Conservation (phyloP, 2,329 filamentous ascomycete species). For the Verticillium albo-atrum region DNA sequence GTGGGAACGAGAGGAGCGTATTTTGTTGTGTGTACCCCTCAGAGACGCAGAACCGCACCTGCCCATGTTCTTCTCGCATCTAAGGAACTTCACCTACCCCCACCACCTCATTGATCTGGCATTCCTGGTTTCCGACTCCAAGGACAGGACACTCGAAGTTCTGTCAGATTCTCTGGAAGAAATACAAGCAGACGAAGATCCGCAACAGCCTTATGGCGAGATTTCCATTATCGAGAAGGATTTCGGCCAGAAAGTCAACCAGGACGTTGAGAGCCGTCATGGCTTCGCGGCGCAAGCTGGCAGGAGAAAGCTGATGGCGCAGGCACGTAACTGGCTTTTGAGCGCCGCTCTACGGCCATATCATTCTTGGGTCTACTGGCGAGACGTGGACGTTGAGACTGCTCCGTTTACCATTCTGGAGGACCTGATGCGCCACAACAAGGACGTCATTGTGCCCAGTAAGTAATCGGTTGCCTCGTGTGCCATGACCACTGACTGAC, state of each 20-base stretch:
- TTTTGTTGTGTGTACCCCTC: conserved; percentile 89
- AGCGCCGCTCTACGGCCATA: conserved; percentile 90
- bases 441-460: conserved; percentile 98
- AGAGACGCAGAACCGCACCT: conserved; percentile 90
- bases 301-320: conserved; percentile 93
- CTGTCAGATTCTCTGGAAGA: conserved; percentile 71
- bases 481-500: not conserved
- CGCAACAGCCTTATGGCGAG: conserved; percentile 83
- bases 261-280: conserved; percentile 95
- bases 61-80: conserved; percentile 97
- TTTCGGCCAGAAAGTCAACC: conserved; percentile 95
- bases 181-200: conserved; percentile 75
- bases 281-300: conserved; percentile 95
- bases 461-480: conserved; percentile 36
- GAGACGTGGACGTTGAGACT: conserved; percentile 96
- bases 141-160: conserved; percentile 78
- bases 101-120: conserved; percentile 95
- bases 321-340: conserved; percentile 93
- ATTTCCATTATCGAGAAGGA: conserved; percentile 98
- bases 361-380: conserved; percentile 99
- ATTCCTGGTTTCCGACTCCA: conserved; percentile 95
- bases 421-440: conserved; percentile 97
- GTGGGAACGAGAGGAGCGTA: conserved; percentile 94
- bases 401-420: conserved; percentile 95
- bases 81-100: conserved; percentile 94